These are phyloP conservation scores for Heterobasidion parviporum DNA, from an alignment of 1,284 basidiomycete species.

Conservation along the genomic window DNA sequence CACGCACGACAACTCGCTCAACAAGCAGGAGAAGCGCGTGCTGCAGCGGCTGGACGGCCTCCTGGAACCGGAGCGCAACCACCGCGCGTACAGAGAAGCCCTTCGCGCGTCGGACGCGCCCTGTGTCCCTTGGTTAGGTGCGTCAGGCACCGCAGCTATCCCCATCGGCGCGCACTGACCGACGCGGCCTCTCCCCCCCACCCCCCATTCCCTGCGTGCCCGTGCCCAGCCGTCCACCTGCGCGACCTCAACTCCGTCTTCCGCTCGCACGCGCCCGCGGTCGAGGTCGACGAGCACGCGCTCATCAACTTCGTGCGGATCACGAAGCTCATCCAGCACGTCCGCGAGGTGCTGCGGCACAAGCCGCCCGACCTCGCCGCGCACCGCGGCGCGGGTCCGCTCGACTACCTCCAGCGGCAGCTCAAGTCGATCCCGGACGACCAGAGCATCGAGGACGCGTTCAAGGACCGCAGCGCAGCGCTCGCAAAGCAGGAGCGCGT, in stretches of 20 bases:
- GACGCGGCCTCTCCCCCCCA: neutral
- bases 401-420: conserved; percentile 32
- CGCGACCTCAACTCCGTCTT: conserved; percentile 25
- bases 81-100: conserved; percentile 27
- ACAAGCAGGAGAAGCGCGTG: conserved; percentile 19
- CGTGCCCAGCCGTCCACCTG: conserved; percentile 29
- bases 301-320: conserved; percentile 37
- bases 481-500: conserved; percentile 21
- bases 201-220: neutral
- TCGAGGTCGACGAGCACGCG: conserved; percentile 22
- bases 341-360: conserved; percentile 25
- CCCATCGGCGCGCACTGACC: neutral
- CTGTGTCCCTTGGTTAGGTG: conserved; percentile 31
- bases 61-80: conserved; percentile 24
- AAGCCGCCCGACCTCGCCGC: conserved; percentile 24
- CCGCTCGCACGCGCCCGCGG: conserved; percentile 17
- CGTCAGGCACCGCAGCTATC: conserved; percentile 5
- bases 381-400: conserved; percentile 23
- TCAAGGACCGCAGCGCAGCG: conserved; percentile 22
- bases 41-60: conserved; percentile 26
- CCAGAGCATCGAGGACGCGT: conserved; percentile 17
- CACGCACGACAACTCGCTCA: conserved; percentile 23
- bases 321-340: conserved; percentile 24
- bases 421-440: conserved; percentile 19
- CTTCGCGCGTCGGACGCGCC: conserved; percentile 17